Evolutionary conservation across 306 rosid species (phyloP), one percentile per base, ranked within the genome.

Genomic region (Mimosa pudica): DNA sequence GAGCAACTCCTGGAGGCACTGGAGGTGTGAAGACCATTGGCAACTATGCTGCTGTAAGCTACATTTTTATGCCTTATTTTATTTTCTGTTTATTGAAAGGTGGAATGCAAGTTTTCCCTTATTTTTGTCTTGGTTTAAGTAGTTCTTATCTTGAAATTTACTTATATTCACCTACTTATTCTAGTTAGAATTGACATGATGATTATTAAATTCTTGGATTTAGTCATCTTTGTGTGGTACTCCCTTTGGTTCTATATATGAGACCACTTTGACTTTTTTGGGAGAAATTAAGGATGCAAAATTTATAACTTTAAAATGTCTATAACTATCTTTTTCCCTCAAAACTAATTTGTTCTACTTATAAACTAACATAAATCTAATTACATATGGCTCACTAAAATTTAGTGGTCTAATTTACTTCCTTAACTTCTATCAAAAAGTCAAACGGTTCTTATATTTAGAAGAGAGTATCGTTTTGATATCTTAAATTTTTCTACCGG

Each of bases 11-110:
- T 48, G 98, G 99, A 79, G 99, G 99, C 58, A 95, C 99, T 64
- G 99, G 99, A 84, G 94, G 98, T 66, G 99, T 95, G 79, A 95
- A 95, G 88, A 95, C 99, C 71, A 95, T 95, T 11, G 99, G 99
- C 51, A 95, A 95, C 87, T 95, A 95, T 88, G 99, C 99, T 11
- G 98, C 97, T 1, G 99, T 95, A 89, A 91, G 98, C 64, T 64
- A 44, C 49, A 76, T 60, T 49, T 58, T 11, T 78, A 66, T 24
- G 24, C 75, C 79, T 30, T 30, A 72, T 65, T 12, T 1, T 48
- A 42, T 18, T 70, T 80, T 70, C 42, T 83, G 67, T 36, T 18
- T 51, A 44, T 61, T 73, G 46, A 35, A 17, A 68, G 7, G 52
- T 82, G 66, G 30, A 82, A 1, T 84, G 72, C 60, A 32, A 65